phyloP scores from a whole-genome alignment of 1,139 yeast species.

The Yamadazyma pseudoaaseri region DNA sequence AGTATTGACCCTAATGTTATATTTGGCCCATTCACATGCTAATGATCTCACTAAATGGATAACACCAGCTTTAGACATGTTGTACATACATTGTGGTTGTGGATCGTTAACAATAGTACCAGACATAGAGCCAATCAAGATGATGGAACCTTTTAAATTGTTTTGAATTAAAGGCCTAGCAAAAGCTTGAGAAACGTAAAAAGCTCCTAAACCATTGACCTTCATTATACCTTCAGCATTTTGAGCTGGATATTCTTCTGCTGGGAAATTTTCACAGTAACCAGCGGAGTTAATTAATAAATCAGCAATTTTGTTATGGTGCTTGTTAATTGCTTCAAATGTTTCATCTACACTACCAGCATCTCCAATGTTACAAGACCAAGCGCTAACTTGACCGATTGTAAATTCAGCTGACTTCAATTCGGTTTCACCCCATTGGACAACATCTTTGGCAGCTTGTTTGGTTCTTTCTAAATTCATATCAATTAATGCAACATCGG shows the following conservation, averaged over 20 bases:
- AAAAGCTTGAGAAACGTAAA: conserved; percentile 59
- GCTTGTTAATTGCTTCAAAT: conserved; percentile 49
- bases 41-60: conserved; percentile 48
- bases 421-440: conserved; percentile 52
- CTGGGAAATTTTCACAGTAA: conserved; percentile 77
- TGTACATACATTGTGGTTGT: conserved; percentile 50
- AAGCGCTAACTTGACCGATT: conserved; percentile 56
- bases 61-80: conserved; percentile 53
- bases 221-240: conserved; percentile 69
- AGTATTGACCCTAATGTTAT: conserved; percentile 48
- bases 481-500: conserved; percentile 75
- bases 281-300: conserved; percentile 78
- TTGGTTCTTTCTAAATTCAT: conserved; percentile 60
- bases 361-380: conserved; percentile 78
- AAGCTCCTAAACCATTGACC: conserved; percentile 75
- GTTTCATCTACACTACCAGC: conserved; percentile 58
- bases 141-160: conserved; percentile 49
- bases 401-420: conserved; percentile 41
- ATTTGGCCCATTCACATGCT: conserved; percentile 55
- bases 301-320: conserved; percentile 62
- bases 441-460: conserved; percentile 59
- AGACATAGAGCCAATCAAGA: conserved; percentile 49
- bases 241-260: conserved; percentile 71
- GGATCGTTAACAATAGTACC: conserved; percentile 53
- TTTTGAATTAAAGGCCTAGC: conserved; percentile 67